Evolutionary conservation across 331 rosid genomes (phyloP), one percentile per base, ranked within the genome.

Genomic region (Stylosanthes scabra): DNA sequence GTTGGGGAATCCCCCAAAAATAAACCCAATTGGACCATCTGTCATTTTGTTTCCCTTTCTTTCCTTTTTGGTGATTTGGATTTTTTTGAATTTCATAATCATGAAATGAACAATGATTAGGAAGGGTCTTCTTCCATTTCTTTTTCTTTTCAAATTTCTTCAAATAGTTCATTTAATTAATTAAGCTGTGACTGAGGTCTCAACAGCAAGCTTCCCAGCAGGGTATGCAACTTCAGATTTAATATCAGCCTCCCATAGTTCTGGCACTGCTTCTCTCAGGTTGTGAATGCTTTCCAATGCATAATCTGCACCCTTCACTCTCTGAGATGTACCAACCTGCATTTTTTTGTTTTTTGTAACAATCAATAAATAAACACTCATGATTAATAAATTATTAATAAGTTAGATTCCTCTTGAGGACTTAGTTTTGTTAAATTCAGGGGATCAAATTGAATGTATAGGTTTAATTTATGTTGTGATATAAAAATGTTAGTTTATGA

Each of bases 211-310:
- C 50, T 86, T 88, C 55, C 87, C 83, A 58, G 98, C 83, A 58
- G 98, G 55, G 81, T 84, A 93, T 8, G 79, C 82, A 51, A 89
- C 90, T 72, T 88, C 91, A 39, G 94, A 78, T 87, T 85, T 90
- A 11, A 59, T 82, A 14, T 85, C 96, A 72, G 61, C 81, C 16
- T 94, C 87, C 97, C 96, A 89, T 44, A 94, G 84, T 82, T 91
- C 89, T 66, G 96, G 89, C 66, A 91, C 42, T 6, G 98, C 97
- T 58, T 94, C 98, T 42, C 77, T 94, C 1, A 94, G 91, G 73
- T 94, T 94, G 78, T 94, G 97, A 58, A 91, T 91, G 82, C 92
- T 91, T 82, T 94, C 99, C 67, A 94, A 81, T 6, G 99, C 97
- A 83, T 80, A 88, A 88, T 94, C 99, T 52, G 90, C 93, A 11